These are phyloP conservation scores for Musa balbisiana DNA, from an alignment of 202 grass and related monocot species.

Conservation along the genomic window DNA sequence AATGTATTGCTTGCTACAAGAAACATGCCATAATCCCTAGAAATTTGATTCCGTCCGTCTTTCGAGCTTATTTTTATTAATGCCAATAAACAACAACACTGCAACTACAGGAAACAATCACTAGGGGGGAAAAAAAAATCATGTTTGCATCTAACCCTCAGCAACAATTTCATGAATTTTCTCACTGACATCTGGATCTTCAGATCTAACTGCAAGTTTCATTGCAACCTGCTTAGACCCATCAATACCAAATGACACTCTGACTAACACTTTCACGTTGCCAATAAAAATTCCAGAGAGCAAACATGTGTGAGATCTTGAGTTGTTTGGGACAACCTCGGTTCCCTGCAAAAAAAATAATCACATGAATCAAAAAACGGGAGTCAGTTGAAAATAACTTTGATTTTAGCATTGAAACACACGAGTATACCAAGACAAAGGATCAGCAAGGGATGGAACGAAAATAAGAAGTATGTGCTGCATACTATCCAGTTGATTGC, in stretches of 20 bases:
- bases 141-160: conserved; percentile 41
- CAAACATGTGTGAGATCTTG: conserved; percentile 88
- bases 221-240: conserved; percentile 97
- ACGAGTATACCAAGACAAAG: too few relatives aligned
- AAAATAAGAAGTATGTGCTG: background rate
- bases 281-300: conserved; percentile 76
- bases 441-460: too few relatives aligned
- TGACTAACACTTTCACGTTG: conserved; percentile 72
- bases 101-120: background rate
- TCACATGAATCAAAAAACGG: background rate
- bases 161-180: conserved; percentile 93
- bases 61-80: background rate
- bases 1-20: too few relatives aligned
- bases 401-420: too few relatives aligned
- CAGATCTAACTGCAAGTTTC: conserved; percentile 90
- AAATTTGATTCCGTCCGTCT: too few relatives aligned
- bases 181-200: conserved; percentile 75
- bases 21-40: too few relatives aligned
- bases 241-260: conserved; percentile 80
- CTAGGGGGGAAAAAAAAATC: background rate
- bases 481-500: background rate
- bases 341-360: conserved; percentile 48
- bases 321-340: conserved; percentile 77
- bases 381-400: too few relatives aligned
- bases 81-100: background rate